Evolutionary conservation across 208 protist species (phyloP).

Genomic region (Hexamita inflata): DNA sequence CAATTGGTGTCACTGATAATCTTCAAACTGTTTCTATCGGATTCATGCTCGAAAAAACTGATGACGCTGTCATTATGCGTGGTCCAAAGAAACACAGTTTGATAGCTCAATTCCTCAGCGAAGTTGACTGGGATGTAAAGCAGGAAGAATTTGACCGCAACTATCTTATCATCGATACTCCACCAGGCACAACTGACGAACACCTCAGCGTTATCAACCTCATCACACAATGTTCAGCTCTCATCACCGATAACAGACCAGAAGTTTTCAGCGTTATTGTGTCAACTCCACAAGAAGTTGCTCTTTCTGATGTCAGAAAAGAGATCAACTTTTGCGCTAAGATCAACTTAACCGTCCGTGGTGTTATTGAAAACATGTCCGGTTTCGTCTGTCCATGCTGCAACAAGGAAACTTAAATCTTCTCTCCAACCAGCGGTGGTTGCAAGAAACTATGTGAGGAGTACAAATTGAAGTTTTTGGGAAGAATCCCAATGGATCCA

Average conservation of each 20-base stretch:
- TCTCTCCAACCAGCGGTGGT: background rate
- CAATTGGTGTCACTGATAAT: constrained; percentile 23
- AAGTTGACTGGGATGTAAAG: constrained; percentile 41
- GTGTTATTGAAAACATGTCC: constrained; percentile 99
- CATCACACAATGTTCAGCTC: background rate
- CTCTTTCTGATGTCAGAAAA: constrained; percentile 86
- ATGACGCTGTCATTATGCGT: constrained; percentile 39
- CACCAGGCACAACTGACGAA: constrained; percentile 92
- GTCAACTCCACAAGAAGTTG: constrained; percentile 56
- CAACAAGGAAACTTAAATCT: constrained; percentile 23
- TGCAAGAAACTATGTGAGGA: background rate
- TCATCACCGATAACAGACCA: background rate
- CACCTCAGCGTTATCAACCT: constrained; percentile 36
- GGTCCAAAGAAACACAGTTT: constrained; percentile 35
- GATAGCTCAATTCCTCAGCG: constrained; percentile 41
- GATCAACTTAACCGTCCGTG: constrained; percentile 75
- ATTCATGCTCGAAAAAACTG: constrained; percentile 27
- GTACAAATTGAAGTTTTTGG: constrained; percentile 2
- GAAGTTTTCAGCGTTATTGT: constrained; percentile 30
- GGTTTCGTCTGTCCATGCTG: constrained; percentile 58
- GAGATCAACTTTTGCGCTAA: constrained; percentile 95
- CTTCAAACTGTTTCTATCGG: constrained; percentile 36
- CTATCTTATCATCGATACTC: constrained; percentile 95
- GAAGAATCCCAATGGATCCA: constrained; percentile 20
- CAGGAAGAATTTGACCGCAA: constrained; percentile 63